Evolutionary conservation across 2,329 filamentous ascomycete genomes (phyloP).

Genomic region (Aspergillus sp.): DNA sequence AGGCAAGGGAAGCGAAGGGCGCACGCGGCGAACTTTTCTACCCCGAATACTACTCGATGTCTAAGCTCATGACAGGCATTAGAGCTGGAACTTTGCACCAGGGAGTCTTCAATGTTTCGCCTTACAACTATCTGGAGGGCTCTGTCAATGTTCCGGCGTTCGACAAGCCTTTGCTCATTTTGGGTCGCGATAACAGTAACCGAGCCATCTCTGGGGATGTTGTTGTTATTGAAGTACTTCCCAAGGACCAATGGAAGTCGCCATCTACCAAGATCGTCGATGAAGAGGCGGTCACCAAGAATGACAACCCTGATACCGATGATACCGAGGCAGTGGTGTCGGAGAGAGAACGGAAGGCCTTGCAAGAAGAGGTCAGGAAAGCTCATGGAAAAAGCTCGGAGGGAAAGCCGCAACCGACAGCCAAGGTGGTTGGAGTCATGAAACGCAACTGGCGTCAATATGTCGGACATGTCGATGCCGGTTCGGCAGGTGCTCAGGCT

Average conservation of each 20-base stretch:
- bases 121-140: conserved; percentile 96
- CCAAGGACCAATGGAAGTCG: conserved; percentile 94
- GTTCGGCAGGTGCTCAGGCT: conserved; percentile 72
- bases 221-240: conserved; percentile 89
- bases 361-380: conserved; percentile 89
- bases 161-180: conserved; percentile 80
- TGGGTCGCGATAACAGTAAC: conserved; percentile 96
- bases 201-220: conserved; percentile 87
- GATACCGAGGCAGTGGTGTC: conserved; percentile 76
- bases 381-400: conserved; percentile 76
- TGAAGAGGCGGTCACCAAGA: conserved; percentile 85
- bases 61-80: conserved; percentile 90
- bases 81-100: conserved; percentile 89
- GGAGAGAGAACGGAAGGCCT: conserved; percentile 78
- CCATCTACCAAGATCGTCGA: conserved; percentile 95
- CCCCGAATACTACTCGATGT: conserved; percentile 83
- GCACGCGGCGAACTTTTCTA: conserved; percentile 75
- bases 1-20: conserved; percentile 64
- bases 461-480: conserved; percentile 90
- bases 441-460: conserved; percentile 98
- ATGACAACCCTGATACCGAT: conserved; percentile 89
- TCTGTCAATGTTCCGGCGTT: conserved; percentile 89
- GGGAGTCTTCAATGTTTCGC: conserved; percentile 92
- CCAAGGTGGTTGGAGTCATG: conserved; percentile 85
- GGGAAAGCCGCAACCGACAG: conserved; percentile 82